Percentiles rank a stretch among this genome's conserved stretches.
Evolutionary conservation across 208 protist genomes (phyloP).

Genomic region (Trypanosoma mega): DNA sequence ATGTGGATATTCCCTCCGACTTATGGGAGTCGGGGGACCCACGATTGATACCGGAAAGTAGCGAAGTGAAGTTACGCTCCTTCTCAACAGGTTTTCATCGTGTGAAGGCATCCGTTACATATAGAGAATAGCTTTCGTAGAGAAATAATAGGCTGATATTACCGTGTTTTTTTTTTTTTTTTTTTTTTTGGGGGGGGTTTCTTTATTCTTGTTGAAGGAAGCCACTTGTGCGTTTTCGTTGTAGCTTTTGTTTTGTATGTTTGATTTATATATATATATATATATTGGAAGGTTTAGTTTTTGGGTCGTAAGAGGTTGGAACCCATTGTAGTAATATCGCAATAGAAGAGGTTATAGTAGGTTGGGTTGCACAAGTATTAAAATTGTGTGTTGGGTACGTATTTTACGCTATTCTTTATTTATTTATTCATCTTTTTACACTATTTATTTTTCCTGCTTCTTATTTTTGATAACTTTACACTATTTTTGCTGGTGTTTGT

Average conservation of each 20-base stretch:
- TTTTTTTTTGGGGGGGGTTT: neutral
- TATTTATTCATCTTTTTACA: neutral
- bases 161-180: neutral
- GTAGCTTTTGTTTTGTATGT: too few species aligned
- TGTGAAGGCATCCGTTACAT: conserved; percentile 87
- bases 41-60: conserved; percentile 91
- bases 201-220: too few species aligned
- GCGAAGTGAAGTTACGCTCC: conserved; percentile 93
- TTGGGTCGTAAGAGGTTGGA: too few species aligned
- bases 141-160: neutral
- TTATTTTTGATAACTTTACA: conserved; percentile 2
- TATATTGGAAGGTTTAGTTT: too few species aligned
- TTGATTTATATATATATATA: too few species aligned
- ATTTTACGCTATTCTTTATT: neutral
- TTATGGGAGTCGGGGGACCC: conserved; percentile 96
- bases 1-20: conserved; percentile 69
- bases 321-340: too few species aligned
- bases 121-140: conserved; percentile 37
- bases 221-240: too few species aligned
- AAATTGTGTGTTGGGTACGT: neutral
- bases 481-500: neutral
- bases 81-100: conserved; percentile 94
- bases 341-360: too few species aligned
- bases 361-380: too few species aligned
- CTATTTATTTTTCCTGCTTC: neutral